Evolutionary conservation across 176 grass and related monocot species (phyloP).

Genomic region (Oryza punctata): DNA sequence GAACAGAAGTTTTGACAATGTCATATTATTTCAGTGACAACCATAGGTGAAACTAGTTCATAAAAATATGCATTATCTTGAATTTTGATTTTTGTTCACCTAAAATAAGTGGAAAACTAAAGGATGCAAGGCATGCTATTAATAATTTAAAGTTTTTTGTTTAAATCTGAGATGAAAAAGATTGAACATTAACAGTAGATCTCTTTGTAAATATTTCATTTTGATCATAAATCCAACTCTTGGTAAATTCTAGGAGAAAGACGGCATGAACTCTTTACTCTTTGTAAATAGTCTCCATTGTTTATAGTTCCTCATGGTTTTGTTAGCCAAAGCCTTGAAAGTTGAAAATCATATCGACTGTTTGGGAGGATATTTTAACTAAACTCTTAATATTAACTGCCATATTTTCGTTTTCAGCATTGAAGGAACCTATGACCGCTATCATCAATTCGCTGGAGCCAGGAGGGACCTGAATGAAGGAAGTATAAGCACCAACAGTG

Average conservation of each 20-base stretch:
- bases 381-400: background rate
- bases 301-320: background rate
- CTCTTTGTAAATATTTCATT: background rate
- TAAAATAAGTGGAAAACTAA: background rate
- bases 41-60: background rate
- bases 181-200: background rate
- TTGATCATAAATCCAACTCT: background rate
- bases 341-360: background rate
- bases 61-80: background rate
- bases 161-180: background rate
- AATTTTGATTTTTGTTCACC: background rate
- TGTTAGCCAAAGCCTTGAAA: background rate
- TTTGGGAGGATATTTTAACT: background rate
- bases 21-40: background rate
- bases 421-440: conserved; percentile 53
- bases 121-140: background rate
- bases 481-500: conserved; percentile 18
- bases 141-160: background rate
- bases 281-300: background rate
- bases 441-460: conserved; percentile 36
- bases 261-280: background rate
- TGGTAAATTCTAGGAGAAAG: background rate
- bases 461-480: conserved; percentile 30
- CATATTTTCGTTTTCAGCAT: conserved; percentile 47
- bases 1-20: background rate